Percentiles rank a stretch among this genome's conserved stretches.
These are phyloP conservation scores for Xylaria sp. DNA, from an alignment of 2,329 filamentous ascomycete genomes.

Conservation along the genomic window DNA sequence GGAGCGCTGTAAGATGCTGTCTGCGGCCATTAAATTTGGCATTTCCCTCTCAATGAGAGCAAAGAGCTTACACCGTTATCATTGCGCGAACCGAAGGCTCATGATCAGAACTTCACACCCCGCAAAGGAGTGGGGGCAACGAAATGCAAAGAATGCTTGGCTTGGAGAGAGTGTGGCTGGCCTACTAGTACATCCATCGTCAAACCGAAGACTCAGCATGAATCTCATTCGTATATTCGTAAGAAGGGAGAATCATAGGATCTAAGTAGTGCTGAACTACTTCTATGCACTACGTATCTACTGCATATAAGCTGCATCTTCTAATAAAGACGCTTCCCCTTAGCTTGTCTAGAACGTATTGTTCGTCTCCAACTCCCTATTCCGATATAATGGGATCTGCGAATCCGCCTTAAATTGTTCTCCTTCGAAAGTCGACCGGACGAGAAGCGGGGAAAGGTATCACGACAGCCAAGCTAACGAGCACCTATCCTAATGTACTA, in stretches of 20 bases:
- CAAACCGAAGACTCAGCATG: neutral
- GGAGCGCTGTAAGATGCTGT: neutral
- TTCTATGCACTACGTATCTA: neutral
- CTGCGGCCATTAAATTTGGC: neutral
- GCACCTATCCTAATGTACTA: neutral
- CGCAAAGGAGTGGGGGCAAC: constrained; percentile 12
- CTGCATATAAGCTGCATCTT: neutral
- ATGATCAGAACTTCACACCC: neutral
- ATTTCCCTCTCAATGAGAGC: neutral
- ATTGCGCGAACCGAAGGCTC: constrained; percentile 1
- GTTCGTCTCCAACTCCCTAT: neutral
- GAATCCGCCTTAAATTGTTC: neutral
- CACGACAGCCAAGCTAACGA: neutral
- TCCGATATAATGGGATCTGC: neutral
- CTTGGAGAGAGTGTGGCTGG: neutral
- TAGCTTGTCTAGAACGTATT: neutral
- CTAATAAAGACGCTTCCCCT: neutral
- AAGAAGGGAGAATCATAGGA: neutral
- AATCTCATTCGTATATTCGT: neutral
- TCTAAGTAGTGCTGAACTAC: neutral
- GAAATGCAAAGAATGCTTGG: neutral
- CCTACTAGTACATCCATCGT: neutral
- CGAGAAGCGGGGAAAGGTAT: neutral
- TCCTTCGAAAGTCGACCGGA: neutral
- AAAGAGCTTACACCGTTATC: neutral